Conservation (phyloP, 2,329 filamentous ascomycete species). For the Neofusicoccum laricinum region DNA sequence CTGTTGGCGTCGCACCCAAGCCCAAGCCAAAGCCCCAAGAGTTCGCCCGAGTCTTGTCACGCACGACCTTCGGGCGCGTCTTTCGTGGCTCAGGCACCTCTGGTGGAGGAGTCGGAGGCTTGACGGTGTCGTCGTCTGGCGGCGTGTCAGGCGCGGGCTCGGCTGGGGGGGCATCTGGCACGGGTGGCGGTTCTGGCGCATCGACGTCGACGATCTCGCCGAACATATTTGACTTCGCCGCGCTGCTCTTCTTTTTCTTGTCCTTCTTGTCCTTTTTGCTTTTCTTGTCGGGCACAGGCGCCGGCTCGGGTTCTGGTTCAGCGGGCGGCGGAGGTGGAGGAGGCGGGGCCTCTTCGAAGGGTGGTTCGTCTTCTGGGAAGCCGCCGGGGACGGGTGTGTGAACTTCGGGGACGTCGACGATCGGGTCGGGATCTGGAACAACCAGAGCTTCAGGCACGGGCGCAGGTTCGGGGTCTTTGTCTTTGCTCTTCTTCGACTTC, state of each 20-base stretch:
- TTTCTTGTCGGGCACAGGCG: conserved; percentile 18
- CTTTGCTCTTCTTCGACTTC: conserved; percentile 14
- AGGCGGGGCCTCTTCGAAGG: conserved; percentile 1
- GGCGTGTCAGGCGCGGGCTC: conserved; percentile 24
- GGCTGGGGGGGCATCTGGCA: conserved; percentile 20
- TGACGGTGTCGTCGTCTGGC: conserved; percentile 24
- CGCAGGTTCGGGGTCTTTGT: conserved; percentile 8
- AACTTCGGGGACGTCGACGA: conserved; percentile 23
- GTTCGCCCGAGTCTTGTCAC: conserved; percentile 58
- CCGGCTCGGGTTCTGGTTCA: conserved; percentile 15
- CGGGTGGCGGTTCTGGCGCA: background rate
- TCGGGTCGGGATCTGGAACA: conserved; percentile 15
- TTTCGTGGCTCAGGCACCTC: conserved; percentile 61
- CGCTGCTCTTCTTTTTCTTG: conserved; percentile 34
- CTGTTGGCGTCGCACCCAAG: conserved; percentile 58
- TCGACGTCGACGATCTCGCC: background rate
- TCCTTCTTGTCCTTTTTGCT: conserved; percentile 19
- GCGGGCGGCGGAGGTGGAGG: conserved; percentile 20
- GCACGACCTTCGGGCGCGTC: conserved; percentile 73
- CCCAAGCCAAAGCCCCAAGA: conserved; percentile 64
- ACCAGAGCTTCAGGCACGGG: background rate
- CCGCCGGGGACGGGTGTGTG: conserved; percentile 45
- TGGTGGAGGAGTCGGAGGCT: conserved; percentile 50
- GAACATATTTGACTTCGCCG: conserved; percentile 30
- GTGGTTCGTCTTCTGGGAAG: conserved; percentile 43